These are phyloP conservation scores for Sporormia fimetaria DNA, from an alignment of 495 filamentous ascomycete genomes.

Conservation along the genomic window DNA sequence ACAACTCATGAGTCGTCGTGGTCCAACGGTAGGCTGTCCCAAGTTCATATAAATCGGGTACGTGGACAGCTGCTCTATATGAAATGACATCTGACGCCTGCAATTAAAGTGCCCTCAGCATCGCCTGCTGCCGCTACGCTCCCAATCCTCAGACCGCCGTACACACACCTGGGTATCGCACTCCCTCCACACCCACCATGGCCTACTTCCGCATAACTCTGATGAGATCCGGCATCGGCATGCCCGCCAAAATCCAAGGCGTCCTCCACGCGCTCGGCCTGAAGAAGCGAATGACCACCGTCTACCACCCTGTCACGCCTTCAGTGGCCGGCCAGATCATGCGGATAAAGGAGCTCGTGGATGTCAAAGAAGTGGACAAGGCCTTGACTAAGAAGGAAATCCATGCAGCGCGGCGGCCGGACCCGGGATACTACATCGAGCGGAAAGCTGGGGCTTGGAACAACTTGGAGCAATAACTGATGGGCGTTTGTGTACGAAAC, in stretches of 20 bases:
- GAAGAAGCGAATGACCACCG: constrained; percentile 73
- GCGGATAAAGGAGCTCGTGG: constrained; percentile 91
- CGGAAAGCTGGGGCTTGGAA: constrained; percentile 28
- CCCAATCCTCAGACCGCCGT: not conserved
- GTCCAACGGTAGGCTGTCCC: no score
- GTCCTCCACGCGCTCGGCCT: constrained; percentile 84
- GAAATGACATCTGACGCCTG: no score
- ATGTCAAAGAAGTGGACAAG: constrained; percentile 68
- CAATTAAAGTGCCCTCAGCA: not conserved
- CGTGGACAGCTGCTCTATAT: no score
- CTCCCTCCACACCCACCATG: constrained; percentile 55
- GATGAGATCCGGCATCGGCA: constrained; percentile 82
- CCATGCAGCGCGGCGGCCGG: constrained; percentile 60
- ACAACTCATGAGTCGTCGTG: no score
- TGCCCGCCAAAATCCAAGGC: constrained; percentile 68
- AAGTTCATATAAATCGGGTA: no score
- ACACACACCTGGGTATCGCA: no score
- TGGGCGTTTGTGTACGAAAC: no score
- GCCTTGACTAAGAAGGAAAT: constrained; percentile 63
- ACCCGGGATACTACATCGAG: constrained; percentile 80
- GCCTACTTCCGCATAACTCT: constrained; percentile 93
- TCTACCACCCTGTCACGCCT: constrained; percentile 79
- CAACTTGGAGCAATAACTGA: not conserved
- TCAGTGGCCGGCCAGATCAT: constrained; percentile 91
- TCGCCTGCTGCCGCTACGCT: not conserved